Conservation (phyloP, 1,284 basidiomycete genomes). For the Moesziomyces sp. region DNA sequence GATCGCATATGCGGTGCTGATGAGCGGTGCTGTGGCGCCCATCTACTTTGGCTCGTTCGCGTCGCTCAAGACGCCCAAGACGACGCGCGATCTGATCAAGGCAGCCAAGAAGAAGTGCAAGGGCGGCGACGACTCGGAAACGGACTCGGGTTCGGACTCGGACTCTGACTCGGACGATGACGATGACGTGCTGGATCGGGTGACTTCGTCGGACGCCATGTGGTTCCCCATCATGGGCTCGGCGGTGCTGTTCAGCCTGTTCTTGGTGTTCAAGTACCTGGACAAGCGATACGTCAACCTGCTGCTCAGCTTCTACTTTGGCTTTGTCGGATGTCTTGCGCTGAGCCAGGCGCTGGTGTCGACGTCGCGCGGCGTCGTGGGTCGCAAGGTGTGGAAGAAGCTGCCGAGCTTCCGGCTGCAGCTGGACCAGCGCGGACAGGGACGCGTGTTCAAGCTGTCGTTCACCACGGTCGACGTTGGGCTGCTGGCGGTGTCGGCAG, state of each 20-base stretch:
- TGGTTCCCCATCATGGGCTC: constrained; percentile 65
- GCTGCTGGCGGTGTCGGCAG: constrained; percentile 75
- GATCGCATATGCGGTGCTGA: constrained; percentile 58
- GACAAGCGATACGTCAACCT: constrained; percentile 61
- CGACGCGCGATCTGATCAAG: constrained; percentile 53
- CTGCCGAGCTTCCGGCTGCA: constrained; percentile 41
- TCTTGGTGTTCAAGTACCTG: constrained; percentile 63
- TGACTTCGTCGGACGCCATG: constrained; percentile 63
- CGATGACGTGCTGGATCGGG: constrained; percentile 46
- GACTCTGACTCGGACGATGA: constrained; percentile 52
- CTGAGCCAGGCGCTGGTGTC: constrained; percentile 49
- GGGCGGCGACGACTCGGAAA: constrained; percentile 4
- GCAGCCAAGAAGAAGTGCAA: constrained; percentile 33
- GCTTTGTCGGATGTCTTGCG: constrained; percentile 55
- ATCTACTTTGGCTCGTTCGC: constrained; percentile 61
- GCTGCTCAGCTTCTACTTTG: constrained; percentile 64
- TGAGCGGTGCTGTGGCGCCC: constrained; percentile 52
- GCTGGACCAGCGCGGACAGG: constrained; percentile 41
- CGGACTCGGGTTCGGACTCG: constrained; percentile 19
- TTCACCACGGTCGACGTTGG: constrained; percentile 72
- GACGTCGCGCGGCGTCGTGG: constrained; percentile 21
- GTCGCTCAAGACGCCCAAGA: constrained; percentile 60
- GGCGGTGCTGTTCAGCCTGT: constrained; percentile 59
- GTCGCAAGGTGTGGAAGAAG: constrained; percentile 46
- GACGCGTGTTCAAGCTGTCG: constrained; percentile 52